A percentile compares a stretch with the other conserved stretches of the same genome.
These are phyloP conservation scores for Sporothrix sp. DNA, from an alignment of 2,329 filamentous ascomycete genomes.

Conservation along the genomic window DNA sequence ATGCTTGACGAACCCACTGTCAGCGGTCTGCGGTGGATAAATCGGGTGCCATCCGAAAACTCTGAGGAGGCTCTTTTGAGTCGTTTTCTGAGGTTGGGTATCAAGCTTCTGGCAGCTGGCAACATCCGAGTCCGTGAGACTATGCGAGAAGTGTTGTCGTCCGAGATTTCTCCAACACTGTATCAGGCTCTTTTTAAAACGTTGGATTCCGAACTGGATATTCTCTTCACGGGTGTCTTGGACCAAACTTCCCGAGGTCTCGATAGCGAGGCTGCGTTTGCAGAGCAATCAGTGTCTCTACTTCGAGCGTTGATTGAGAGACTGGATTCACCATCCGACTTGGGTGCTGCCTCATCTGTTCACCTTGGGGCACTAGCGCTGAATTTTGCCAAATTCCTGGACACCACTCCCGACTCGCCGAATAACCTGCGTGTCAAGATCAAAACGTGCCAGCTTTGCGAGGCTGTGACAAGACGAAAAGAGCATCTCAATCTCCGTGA, in stretches of 20 bases:
- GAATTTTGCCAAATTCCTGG: constrained; percentile 57
- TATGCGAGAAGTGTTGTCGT: constrained; percentile 55
- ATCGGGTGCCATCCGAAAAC: constrained; percentile 47
- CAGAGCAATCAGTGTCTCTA: constrained; percentile 56
- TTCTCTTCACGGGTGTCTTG: constrained; percentile 48
- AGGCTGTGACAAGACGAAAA: constrained; percentile 55
- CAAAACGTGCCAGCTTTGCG: constrained; percentile 57
- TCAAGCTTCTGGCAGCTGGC: constrained; percentile 54
- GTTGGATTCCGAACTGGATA: constrained; percentile 55
- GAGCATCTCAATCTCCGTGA: constrained; percentile 59
- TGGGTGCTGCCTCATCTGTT: constrained; percentile 51
- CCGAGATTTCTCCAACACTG: constrained; percentile 52
- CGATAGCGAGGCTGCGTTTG: constrained; percentile 55
- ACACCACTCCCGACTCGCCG: constrained; percentile 45
- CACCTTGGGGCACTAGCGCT: constrained; percentile 55
- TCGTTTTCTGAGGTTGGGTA: constrained; percentile 52
- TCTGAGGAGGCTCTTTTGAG: constrained; percentile 51
- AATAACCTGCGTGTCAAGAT: constrained; percentile 56
- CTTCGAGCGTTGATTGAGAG: constrained; percentile 55
- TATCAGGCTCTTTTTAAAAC: constrained; percentile 55
- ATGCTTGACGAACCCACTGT: constrained; percentile 48
- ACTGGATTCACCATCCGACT: constrained; percentile 52
- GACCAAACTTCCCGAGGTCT: constrained; percentile 42
- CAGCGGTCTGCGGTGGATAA: constrained; percentile 54
- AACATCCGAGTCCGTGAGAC: constrained; percentile 57